Evolutionary conservation across 345 rosid genomes (phyloP).

Genomic region (Mercurialis annua): DNA sequence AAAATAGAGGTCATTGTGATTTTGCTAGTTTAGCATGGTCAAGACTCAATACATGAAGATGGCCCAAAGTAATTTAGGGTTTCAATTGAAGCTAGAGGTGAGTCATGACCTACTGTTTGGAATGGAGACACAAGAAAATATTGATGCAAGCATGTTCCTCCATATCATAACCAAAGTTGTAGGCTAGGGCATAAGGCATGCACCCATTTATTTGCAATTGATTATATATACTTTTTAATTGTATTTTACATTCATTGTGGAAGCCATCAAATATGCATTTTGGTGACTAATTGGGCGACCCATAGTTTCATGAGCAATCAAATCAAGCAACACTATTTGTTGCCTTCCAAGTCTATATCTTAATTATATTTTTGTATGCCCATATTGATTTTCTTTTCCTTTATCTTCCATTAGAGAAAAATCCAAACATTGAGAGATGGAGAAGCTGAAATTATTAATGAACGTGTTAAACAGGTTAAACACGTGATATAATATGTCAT

Average conservation of each 20-base stretch:
- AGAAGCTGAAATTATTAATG: too few species aligned
- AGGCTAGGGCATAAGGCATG: constrained; percentile 4
- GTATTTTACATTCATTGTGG: neutral
- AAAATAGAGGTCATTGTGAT: too few species aligned
- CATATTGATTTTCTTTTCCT: too few species aligned
- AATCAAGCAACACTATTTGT: neutral
- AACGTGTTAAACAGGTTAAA: too few species aligned
- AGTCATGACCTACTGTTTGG: constrained; percentile 26
- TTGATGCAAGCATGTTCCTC: constrained; percentile 19
- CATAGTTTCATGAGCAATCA: neutral
- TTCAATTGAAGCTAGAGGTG: constrained; percentile 16
- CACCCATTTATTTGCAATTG: constrained; percentile 1
- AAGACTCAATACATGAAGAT: neutral
- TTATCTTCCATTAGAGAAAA: too few species aligned
- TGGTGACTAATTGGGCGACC: neutral
- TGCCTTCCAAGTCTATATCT: neutral
- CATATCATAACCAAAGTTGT: neutral
- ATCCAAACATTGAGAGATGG: too few species aligned
- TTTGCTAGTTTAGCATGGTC: neutral
- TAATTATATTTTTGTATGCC: neutral
- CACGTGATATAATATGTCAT: too few species aligned
- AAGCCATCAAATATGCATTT: constrained; percentile 8
- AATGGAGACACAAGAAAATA: constrained; percentile 14
- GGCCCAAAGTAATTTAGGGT: constrained; percentile 17
- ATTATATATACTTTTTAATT: neutral